Evolutionary conservation across 2,329 filamentous ascomycete species (phyloP), one percentile per base, ranked within the genome.

Genomic region (Drechslerella dactyloides): DNA sequence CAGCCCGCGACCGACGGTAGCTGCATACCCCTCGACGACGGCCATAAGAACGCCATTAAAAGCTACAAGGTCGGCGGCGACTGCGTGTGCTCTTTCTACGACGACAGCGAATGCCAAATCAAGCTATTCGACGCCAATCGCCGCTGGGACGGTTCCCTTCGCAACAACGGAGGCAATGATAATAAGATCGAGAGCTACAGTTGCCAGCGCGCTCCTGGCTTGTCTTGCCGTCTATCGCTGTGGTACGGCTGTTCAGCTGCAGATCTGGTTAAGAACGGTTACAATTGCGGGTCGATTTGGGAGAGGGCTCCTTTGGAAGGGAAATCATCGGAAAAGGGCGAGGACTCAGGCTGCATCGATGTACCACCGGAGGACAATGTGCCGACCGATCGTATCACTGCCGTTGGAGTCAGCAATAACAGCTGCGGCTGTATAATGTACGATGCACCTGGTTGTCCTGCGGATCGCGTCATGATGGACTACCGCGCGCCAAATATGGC

Each of bases 41-140:
- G 11, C 1, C 19, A 24, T 1, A 2, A 11, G 6, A 27, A 60
- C 30, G n/a, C 13, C 2, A 60, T 60, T 24, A 10, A 23, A n/a
- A 52, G 44, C 27, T 60, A 37, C 21, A 52, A 35, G 52, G 57
- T 60, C n/a, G 57, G 57, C 17, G 57, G 57, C 44, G 57, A 60
- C 46, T 60, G 57, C 30, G 11, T 40, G 44, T 60, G 57, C 46
- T 2, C 33, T 27, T 60, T 60, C 27, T 60, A 21, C 57, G 27
- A 60, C 44, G n/a, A 35, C 7, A 2, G 13, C 7, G 27, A 42
- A 23, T 60, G 57, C 30, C 11, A 51, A 13, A 23, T n/a, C 30
- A 4, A 5, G 10, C 44, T 60, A 1, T 60, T 60, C 17, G 44
- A 35, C 17, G 57, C 57, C 6, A n/a, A 19, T 33, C 15, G 23